Conservation (phyloP, 1,284 basidiomycete species). For the Xerocomus amazonicus region DNA sequence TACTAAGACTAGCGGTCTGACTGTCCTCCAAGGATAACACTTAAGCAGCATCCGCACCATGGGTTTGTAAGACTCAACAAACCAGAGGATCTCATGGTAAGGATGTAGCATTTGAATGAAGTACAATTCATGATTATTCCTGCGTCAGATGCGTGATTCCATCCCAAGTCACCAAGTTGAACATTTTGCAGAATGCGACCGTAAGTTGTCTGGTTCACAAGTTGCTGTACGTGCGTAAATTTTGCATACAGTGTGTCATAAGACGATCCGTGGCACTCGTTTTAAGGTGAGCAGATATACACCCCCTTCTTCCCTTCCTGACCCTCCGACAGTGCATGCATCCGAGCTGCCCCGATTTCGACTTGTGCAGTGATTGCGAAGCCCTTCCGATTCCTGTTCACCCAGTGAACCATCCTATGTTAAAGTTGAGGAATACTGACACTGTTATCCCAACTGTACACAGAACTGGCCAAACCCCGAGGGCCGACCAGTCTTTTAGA, state of each 20-base stretch:
- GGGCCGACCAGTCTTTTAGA: constrained; percentile 12
- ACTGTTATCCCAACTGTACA: constrained; percentile 52
- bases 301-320: background rate
- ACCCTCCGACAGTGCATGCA: constrained; percentile 67
- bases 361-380: constrained; percentile 81
- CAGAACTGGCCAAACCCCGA: constrained; percentile 34
- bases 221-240: background rate
- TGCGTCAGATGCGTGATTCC: constrained; percentile 24
- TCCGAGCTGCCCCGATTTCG: constrained; percentile 76
- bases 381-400: constrained; percentile 76
- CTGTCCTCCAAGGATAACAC: constrained; percentile 47
- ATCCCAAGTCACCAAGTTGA: constrained; percentile 11
- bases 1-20: constrained; percentile 1
- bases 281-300: constrained; percentile 55
- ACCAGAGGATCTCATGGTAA: constrained; percentile 55
- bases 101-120: background rate
- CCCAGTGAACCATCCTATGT: constrained; percentile 68
- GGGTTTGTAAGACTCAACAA: constrained; percentile 67
- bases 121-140: background rate
- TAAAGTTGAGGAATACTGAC: constrained; percentile 67
- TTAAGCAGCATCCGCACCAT: constrained; percentile 74
- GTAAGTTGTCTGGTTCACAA: constrained; percentile 27
- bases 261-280: constrained; percentile 57
- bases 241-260: constrained; percentile 44
- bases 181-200: constrained; percentile 54